Percentiles rank a stretch among this genome's conserved stretches.
Evolutionary conservation across 352 stramenopile species (phyloP).

Genomic region (Pythium rishiriense): DNA sequence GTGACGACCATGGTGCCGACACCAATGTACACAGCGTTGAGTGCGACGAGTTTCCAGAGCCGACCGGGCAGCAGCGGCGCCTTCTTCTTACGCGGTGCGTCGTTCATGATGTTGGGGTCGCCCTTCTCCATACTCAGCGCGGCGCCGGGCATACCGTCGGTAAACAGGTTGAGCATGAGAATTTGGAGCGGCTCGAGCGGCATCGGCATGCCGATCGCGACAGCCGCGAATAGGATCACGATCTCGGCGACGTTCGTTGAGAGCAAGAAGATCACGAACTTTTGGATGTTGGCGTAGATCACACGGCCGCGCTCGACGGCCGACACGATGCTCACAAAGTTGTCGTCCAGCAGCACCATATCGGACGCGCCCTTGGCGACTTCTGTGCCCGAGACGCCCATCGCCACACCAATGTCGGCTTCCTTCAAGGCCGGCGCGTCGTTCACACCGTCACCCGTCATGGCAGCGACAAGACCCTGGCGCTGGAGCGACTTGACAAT

Average conservation of each 20-base stretch:
- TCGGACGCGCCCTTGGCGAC: slow-evolving; percentile 98
- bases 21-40: slow-evolving; percentile 59
- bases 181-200: slow-evolving; percentile 97
- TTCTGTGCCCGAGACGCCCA: slow-evolving; percentile 97
- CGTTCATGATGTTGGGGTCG: slow-evolving; percentile 63
- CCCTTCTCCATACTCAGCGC: slow-evolving; percentile 75
- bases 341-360: slow-evolving; percentile 98
- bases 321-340: slow-evolving; percentile 97
- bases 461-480: slow-evolving; percentile 88
- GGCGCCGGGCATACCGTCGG: slow-evolving; percentile 88
- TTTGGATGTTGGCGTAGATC: slow-evolving; percentile 98
- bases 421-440: slow-evolving; percentile 93
- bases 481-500: slow-evolving; percentile 95
- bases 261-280: slow-evolving; percentile 98
- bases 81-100: slow-evolving; percentile 57
- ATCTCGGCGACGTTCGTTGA: slow-evolving; percentile 97
- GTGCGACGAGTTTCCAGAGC: slow-evolving; percentile 59
- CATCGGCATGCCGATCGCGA: slow-evolving; percentile 59
- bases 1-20: slow-evolving; percentile 47
- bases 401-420: slow-evolving; percentile 96
- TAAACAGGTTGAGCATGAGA: slow-evolving; percentile 99
- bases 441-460: slow-evolving; percentile 92
- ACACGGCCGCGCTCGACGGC: slow-evolving; percentile 95
- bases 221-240: slow-evolving; percentile 74
- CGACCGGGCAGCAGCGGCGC: slow-evolving; percentile 57